These are phyloP conservation scores for Candida sojae DNA, from an alignment of 1,139 yeast species.

Conservation along the genomic window DNA sequence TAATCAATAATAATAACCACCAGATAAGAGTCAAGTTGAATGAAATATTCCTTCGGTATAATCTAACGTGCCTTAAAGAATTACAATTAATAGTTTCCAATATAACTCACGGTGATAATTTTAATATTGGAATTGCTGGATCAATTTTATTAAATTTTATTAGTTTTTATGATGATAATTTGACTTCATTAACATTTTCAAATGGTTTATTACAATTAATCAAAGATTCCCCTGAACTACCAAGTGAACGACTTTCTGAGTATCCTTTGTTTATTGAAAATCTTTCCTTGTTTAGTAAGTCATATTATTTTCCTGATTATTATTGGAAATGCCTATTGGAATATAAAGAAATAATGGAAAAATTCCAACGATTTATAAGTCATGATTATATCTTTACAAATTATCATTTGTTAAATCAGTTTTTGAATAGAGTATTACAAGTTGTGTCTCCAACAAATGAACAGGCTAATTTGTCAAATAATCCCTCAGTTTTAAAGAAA, in stretches of 20 bases:
- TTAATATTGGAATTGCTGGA: slow-evolving; percentile 23
- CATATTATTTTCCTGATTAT: slow-evolving; percentile 25
- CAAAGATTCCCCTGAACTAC: background rate
- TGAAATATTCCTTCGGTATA: slow-evolving; percentile 18
- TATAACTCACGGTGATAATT: slow-evolving; percentile 15
- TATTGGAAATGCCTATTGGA: slow-evolving; percentile 22
- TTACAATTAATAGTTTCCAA: slow-evolving; percentile 19
- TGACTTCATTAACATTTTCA: slow-evolving; percentile 24
- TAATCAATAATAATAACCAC: background rate
- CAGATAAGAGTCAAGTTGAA: background rate
- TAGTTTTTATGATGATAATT: slow-evolving; percentile 25
- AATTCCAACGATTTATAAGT: slow-evolving; percentile 11
- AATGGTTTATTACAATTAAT: slow-evolving; percentile 21
- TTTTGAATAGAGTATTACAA: slow-evolving; percentile 9
- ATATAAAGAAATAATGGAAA: slow-evolving; percentile 16
- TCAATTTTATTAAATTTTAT: slow-evolving; percentile 27
- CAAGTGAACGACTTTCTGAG: background rate
- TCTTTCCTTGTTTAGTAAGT: slow-evolving; percentile 13
- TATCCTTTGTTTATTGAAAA: background rate
- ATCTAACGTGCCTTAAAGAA: slow-evolving; percentile 21
- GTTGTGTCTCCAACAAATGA: slow-evolving; percentile 7
- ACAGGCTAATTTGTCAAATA: background rate
- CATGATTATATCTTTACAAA: slow-evolving; percentile 14
- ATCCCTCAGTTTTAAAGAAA: slow-evolving; percentile 16
- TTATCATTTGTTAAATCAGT: slow-evolving; percentile 16